Conservation (phyloP, 129 eudicot genomes). For the Centaurea solstitialis region DNA sequence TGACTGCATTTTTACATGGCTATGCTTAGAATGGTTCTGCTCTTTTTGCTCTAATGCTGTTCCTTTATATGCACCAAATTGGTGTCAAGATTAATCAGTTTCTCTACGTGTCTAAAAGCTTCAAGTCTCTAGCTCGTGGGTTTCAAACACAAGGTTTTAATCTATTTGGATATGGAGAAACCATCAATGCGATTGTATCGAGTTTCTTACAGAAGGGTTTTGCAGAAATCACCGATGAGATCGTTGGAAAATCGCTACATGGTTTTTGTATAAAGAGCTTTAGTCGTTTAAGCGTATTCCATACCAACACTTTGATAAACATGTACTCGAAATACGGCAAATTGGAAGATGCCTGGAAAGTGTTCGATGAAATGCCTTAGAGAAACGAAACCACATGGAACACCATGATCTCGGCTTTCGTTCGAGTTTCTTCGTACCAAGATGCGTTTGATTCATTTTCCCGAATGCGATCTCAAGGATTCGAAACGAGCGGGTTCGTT, state of each 20-base stretch:
- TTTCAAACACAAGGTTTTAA: conserved; percentile 56
- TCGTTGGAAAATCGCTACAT: conserved; percentile 58
- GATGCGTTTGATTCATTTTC: conserved; percentile 47
- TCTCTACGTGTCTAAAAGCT: conserved; percentile 43
- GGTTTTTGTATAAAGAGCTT: conserved; percentile 42
- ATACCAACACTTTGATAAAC: conserved; percentile 63
- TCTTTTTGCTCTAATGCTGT: conserved; percentile 41
- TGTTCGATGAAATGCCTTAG: conserved; percentile 78
- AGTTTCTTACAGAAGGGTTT: conserved; percentile 64
- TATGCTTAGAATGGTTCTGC: conserved; percentile 32
- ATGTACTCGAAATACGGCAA: conserved; percentile 62
- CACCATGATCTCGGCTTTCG: conserved; percentile 69
- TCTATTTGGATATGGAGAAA: conserved; percentile 21
- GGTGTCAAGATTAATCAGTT: conserved; percentile 58
- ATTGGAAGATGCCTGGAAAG: conserved; percentile 36
- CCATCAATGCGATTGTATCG: conserved; percentile 38
- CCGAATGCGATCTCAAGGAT: conserved; percentile 58
- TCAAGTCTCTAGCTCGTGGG: conserved; percentile 29
- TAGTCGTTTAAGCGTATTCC: conserved; percentile 39
- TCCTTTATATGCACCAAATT: conserved; percentile 37
- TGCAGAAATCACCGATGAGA: conserved; percentile 45
- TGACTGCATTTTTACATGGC: conserved; percentile 35
- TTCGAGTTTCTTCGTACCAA: conserved; percentile 35
- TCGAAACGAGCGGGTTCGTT: conserved; percentile 47
- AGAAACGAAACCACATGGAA: conserved; percentile 81